Conservation (phyloP, 1,139 yeast genomes). For the Suhomyces choctaworum region DNA sequence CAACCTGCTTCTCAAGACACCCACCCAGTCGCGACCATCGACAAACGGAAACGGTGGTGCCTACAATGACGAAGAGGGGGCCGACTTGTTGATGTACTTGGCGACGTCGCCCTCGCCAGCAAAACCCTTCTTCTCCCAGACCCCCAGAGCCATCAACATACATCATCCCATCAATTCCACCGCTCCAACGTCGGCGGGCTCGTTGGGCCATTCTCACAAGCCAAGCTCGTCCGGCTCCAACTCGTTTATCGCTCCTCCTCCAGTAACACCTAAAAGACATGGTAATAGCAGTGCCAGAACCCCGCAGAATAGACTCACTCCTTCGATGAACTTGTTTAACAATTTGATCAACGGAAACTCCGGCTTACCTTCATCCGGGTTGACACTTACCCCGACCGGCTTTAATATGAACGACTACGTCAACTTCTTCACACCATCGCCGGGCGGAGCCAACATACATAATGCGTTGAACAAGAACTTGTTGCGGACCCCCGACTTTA, state of each 20-base stretch:
- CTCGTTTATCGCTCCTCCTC: slow-evolving; percentile 43
- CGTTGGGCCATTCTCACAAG: slow-evolving; percentile 13
- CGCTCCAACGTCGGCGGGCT: slow-evolving; percentile 20
- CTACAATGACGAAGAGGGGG: slow-evolving; percentile 69
- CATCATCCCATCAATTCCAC: slow-evolving; percentile 12
- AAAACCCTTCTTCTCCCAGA: slow-evolving; percentile 36
- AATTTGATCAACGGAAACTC: slow-evolving; percentile 23
- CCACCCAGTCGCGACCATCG: slow-evolving; percentile 29
- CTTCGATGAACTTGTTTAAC: slow-evolving; percentile 39
- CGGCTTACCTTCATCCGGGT: slow-evolving; percentile 46
- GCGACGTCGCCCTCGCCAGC: slow-evolving; percentile 88
- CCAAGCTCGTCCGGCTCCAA: slow-evolving; percentile 11
- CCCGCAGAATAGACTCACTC: slow-evolving; percentile 48
- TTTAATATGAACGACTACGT: slow-evolving; percentile 84
- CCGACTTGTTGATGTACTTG: slow-evolving; percentile 74
- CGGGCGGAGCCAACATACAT: slow-evolving; percentile 36
- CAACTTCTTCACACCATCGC: slow-evolving; percentile 75
- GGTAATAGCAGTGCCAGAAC: slow-evolving; percentile 33
- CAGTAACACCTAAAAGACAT: slow-evolving; percentile 49
- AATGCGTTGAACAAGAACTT: slow-evolving; percentile 27
- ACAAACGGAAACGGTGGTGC: slow-evolving; percentile 14
- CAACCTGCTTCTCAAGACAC: slow-evolving; percentile 36
- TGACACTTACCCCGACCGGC: slow-evolving; percentile 61
- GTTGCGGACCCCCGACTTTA: slow-evolving; percentile 47
- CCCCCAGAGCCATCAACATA: slow-evolving; percentile 28